Conservation (phyloP, 257 asterid genomes). For the Fraxinus excelsior region DNA sequence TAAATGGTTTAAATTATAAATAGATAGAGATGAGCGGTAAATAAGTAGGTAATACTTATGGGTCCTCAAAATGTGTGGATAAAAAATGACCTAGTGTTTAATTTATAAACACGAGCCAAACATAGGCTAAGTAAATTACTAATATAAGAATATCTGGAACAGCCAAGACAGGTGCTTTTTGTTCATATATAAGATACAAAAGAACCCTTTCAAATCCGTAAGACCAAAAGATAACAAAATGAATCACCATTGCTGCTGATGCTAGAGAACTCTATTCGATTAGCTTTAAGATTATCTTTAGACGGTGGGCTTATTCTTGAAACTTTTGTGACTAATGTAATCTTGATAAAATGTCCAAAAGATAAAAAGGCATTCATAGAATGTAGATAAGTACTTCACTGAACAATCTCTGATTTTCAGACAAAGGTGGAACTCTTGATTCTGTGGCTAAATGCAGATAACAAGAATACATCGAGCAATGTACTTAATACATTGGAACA, state of each 20-base stretch:
- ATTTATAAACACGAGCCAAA: too few relatives aligned
- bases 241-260: background rate
- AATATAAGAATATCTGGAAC: constrained; percentile 1
- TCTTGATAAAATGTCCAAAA: background rate
- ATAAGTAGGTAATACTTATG: too few relatives aligned
- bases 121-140: background rate
- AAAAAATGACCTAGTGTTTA: too few relatives aligned
- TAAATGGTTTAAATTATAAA: too few relatives aligned
- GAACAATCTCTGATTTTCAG: constrained; percentile 1
- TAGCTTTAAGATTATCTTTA: background rate
- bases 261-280: background rate
- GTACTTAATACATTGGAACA: background rate
- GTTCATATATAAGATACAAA: background rate
- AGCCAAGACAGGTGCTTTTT: background rate
- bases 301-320: background rate
- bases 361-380: background rate
- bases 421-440: background rate
- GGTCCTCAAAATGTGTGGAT: too few relatives aligned
- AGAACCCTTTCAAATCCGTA: background rate
- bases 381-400: constrained; percentile 1
- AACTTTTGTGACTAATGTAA: background rate
- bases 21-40: too few relatives aligned
- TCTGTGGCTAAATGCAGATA: background rate
- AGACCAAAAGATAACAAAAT: constrained; percentile 10
- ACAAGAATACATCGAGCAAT: background rate